Evolutionary conservation across 2,329 filamentous ascomycete genomes (phyloP), one percentile per base, ranked within the genome.

Genomic region (Exophiala bonariae): DNA sequence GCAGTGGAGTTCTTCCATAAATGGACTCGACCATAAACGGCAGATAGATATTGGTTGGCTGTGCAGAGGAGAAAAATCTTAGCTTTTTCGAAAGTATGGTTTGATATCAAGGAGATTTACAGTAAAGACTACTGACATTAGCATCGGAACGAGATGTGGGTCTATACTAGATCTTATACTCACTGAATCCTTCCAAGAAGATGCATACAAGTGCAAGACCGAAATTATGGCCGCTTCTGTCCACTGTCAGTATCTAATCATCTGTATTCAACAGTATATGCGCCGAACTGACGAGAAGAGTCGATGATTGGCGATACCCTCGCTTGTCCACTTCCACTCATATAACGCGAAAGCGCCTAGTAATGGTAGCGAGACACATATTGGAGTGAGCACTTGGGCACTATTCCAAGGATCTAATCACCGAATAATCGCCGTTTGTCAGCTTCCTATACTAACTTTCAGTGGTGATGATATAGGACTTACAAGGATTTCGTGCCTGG

Each of bases 371-470:
- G 37, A 40, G 22, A 40, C 22, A 26, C 37, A 40, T 26, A 40
- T 22, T 26, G 37, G 37, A 26, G 18, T 18, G 17, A 40, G 37
- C 11, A 40, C 37, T 11, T 40, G 37, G 17, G 37, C 37, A 16
- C 18, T 40, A 40, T 40, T 18, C 18, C 22, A 40, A 40, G 37
- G 10, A 40, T 40, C 37, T 40, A 40, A 26, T n/a, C n/a, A 40
- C 23, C 22, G 22, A 13, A n/a, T 8, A 40, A 40, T 11, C 37
- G 37, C 22, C 17, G 23, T 22, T 40, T 20, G 22, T 22, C 37
- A 40, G 34, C 11, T 40, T 40, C 23, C 37, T 9, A 20, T 40
- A 16, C 17, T 11, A 26, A 40, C 10, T 22, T 22, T 16, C 18
- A 10, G 8, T 26, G 8, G 17, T 40, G 8, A 9, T 11, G 10